A percentile compares a stretch with the other conserved stretches of the same genome.
Conservation (phyloP, 768 basidiomycete genomes). For the Tricholoma saponaceum region DNA sequence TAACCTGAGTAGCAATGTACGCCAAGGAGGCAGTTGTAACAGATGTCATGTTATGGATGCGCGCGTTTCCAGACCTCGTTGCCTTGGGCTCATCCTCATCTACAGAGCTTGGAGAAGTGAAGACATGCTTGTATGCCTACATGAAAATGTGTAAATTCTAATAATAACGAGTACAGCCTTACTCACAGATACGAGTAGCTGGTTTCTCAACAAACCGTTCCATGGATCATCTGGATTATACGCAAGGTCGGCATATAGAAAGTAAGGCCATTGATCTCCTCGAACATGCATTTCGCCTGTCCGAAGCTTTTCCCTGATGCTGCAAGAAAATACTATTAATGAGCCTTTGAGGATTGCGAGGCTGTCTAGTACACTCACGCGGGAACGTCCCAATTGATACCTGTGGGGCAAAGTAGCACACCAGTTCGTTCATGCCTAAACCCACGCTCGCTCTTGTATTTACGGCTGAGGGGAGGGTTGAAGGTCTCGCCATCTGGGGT, state of each 20-base stretch:
- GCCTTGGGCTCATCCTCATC: too few species aligned
- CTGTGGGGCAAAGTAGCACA: conserved; percentile 10
- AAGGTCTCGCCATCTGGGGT: too few species aligned
- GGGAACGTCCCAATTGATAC: neutral
- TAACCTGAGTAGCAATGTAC: neutral
- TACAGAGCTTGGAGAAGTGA: too few species aligned
- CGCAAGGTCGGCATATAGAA: too few species aligned
- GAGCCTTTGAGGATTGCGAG: neutral
- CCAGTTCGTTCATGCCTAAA: conserved; percentile 12
- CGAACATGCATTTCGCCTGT: conserved; percentile 13
- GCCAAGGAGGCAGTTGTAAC: neutral
- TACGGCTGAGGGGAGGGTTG: conserved; percentile 7
- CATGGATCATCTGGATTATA: too few species aligned
- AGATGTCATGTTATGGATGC: neutral
- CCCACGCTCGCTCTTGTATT: conserved; percentile 8
- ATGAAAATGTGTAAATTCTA: too few species aligned
- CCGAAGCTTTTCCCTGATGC: conserved; percentile 5
- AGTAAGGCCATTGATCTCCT: conserved; percentile 22
- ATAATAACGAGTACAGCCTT: too few species aligned
- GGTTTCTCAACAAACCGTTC: neutral
- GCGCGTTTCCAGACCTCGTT: neutral
- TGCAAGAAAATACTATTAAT: neutral
- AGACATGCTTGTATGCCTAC: too few species aligned
- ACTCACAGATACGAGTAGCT: too few species aligned
- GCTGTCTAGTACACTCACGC: neutral